Evolutionary conservation across 768 basidiomycete genomes (phyloP).

Genomic region (Rossbeevera mucosa): DNA sequence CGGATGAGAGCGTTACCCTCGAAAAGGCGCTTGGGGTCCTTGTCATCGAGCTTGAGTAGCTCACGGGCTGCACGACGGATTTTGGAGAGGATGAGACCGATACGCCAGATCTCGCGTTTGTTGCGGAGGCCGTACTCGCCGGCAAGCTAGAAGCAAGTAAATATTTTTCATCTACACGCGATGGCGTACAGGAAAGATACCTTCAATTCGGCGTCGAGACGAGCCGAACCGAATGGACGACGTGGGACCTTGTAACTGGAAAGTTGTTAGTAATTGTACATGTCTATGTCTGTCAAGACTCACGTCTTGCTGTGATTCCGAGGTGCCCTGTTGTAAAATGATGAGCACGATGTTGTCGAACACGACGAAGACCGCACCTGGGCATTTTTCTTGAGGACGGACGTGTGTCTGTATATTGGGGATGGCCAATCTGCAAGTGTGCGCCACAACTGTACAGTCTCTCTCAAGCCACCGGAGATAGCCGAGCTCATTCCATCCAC

Average conservation of each 20-base stretch:
- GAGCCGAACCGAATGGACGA: conserved; percentile 94
- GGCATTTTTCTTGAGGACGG: conserved; percentile 75
- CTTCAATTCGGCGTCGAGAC: conserved; percentile 99
- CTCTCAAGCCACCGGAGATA: conserved; percentile 59
- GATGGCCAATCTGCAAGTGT: conserved; percentile 25
- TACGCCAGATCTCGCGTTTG: conserved; percentile 99
- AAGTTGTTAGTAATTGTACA: conserved; percentile 49
- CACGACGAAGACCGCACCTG: conserved; percentile 51
- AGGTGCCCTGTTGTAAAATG: conserved; percentile 59
- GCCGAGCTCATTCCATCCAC: conserved; percentile 37
- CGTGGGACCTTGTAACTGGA: conserved; percentile 97
- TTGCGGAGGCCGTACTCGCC: conserved; percentile 99
- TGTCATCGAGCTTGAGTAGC: conserved; percentile 98
- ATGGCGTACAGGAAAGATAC: conserved; percentile 35
- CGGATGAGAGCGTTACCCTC: conserved; percentile 96
- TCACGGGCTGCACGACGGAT: conserved; percentile 99
- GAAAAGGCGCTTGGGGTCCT: conserved; percentile 99
- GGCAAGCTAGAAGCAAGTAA: conserved; percentile 63
- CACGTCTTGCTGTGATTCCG: conserved; percentile 94
- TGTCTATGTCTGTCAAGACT: no score
- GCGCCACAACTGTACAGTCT: conserved; percentile 64
- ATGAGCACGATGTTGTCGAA: conserved; percentile 24
- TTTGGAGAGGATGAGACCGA: conserved; percentile 96
- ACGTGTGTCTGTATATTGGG: conserved; percentile 32
- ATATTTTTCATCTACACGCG: not conserved